Conservation (phyloP, 2,329 filamentous ascomycete species). For the Cyphellophora europaea region DNA sequence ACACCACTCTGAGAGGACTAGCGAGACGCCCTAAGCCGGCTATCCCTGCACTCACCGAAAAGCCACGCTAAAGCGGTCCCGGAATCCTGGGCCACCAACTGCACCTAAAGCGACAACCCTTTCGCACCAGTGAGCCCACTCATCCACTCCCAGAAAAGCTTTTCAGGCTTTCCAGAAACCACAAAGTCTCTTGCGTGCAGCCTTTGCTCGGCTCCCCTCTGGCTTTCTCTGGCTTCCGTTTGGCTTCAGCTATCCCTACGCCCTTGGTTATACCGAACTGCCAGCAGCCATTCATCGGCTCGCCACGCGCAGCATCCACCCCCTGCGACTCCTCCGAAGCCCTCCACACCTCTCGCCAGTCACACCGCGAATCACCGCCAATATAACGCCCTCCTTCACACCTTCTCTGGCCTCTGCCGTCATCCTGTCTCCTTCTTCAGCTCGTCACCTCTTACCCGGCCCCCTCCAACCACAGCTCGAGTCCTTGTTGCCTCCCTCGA, state of each 20-base stretch:
- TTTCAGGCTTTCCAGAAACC: constrained; percentile 1
- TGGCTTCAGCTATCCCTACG: not conserved
- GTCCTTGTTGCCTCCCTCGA: constrained; percentile 8
- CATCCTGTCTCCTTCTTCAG: constrained; percentile 15
- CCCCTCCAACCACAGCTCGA: constrained; percentile 12
- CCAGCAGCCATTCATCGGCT: not conserved
- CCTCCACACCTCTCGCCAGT: not conserved
- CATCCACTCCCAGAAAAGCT: not conserved
- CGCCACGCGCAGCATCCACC: not conserved
- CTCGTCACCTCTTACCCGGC: constrained; percentile 21
- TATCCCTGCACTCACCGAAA: too few species aligned
- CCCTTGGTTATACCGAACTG: not conserved
- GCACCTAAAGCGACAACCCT: too few species aligned
- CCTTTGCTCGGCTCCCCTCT: too few species aligned
- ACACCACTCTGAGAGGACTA: too few species aligned
- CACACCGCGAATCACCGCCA: not conserved
- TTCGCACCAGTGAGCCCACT: too few species aligned
- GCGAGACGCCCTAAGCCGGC: too few species aligned
- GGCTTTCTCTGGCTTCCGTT: too few species aligned
- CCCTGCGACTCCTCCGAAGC: constrained; percentile 1
- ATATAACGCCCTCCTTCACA: not conserved
- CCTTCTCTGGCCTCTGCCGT: constrained; percentile 15
- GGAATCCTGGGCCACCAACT: too few species aligned
- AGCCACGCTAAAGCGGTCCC: too few species aligned
- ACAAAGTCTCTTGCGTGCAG: not conserved